Percentiles rank a stretch among this genome's conserved stretches.
These are phyloP conservation scores for Paralagenidium karlingii DNA, from an alignment of 352 stramenopile genomes.

Conservation along the genomic window DNA sequence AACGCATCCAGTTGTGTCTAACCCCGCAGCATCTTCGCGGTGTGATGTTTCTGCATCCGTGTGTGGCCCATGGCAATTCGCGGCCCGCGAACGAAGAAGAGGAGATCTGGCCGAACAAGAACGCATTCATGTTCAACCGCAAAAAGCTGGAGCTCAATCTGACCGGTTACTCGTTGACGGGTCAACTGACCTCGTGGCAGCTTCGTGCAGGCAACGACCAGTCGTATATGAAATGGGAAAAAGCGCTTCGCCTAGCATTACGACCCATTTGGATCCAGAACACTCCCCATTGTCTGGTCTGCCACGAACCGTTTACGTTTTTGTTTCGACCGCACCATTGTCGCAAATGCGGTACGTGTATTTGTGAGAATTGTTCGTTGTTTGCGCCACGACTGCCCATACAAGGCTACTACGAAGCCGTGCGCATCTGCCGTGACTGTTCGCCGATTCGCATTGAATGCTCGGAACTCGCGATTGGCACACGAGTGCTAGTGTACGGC, in stretches of 20 bases:
- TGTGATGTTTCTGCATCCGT: slow-evolving; percentile 77
- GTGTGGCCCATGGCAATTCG: slow-evolving; percentile 45
- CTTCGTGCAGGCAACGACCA: slow-evolving; percentile 55
- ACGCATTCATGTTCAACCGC: slow-evolving; percentile 65
- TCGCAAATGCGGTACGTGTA: slow-evolving; percentile 71
- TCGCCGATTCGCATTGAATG: slow-evolving; percentile 58
- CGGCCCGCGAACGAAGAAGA: slow-evolving; percentile 52
- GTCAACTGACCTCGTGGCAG: slow-evolving; percentile 69
- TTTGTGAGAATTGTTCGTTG: slow-evolving; percentile 76
- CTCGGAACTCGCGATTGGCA: slow-evolving; percentile 47
- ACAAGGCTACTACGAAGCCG: slow-evolving; percentile 71
- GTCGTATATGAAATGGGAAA: slow-evolving; percentile 71
- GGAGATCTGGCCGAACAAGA: slow-evolving; percentile 45
- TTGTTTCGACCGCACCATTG: slow-evolving; percentile 74
- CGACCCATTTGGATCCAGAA: slow-evolving; percentile 75
- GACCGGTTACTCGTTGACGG: slow-evolving; percentile 61
- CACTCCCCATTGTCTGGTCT: slow-evolving; percentile 57
- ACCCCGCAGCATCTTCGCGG: slow-evolving; percentile 63
- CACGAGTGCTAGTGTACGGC: slow-evolving; percentile 65
- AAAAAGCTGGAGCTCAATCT: slow-evolving; percentile 77
- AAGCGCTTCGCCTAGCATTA: slow-evolving; percentile 59
- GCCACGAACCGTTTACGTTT: slow-evolving; percentile 55
- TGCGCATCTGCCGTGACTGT: slow-evolving; percentile 76
- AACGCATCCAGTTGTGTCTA: slow-evolving; percentile 55
- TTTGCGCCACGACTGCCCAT: slow-evolving; percentile 63